Conservation (phyloP, 164 flowering plant genomes). For the Saururus chinensis region DNA sequence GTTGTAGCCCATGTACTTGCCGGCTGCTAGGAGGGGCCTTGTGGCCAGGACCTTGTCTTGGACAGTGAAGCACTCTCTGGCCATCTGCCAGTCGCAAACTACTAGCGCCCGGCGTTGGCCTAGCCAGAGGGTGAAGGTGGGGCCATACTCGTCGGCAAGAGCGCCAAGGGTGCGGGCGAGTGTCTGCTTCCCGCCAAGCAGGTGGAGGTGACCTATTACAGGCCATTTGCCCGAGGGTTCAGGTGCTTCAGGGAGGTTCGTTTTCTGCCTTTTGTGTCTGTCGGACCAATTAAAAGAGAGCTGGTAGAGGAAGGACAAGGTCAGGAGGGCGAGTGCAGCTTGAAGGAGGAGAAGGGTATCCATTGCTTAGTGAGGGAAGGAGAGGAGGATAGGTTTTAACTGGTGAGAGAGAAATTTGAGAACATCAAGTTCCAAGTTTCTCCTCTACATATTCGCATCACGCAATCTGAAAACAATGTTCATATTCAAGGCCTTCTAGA, state of each 20-base stretch:
- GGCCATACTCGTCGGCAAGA: conserved; percentile 15
- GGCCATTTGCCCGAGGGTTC: conserved; percentile 11
- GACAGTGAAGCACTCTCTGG: conserved; percentile 17
- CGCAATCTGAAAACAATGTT: too few species aligned
- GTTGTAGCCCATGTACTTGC: too few species aligned
- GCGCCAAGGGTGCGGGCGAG: conserved; percentile 2
- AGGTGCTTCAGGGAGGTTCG: conserved; percentile 1
- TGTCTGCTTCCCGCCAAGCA: not conserved
- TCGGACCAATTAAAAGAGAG: too few species aligned
- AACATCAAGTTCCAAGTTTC: too few species aligned
- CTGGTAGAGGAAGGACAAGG: too few species aligned
- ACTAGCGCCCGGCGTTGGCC: conserved; percentile 10
- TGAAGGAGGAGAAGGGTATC: too few species aligned
- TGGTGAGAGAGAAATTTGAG: too few species aligned
- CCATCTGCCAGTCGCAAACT: conserved; percentile 9
- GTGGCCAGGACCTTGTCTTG: conserved; percentile 11
- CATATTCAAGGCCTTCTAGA: too few species aligned
- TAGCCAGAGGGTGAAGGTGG: conserved; percentile 7
- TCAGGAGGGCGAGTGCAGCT: too few species aligned
- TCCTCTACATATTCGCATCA: too few species aligned
- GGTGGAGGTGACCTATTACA: conserved; percentile 16
- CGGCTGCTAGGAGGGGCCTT: conserved; percentile 1
- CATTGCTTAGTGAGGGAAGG: too few species aligned
- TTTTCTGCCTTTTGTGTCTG: not conserved
- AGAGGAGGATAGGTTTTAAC: too few species aligned